Percentiles rank a stretch among this genome's conserved stretches.
Evolutionary conservation across 805 yeast species (phyloP).

Genomic region (Suhomyces canberraensis): DNA sequence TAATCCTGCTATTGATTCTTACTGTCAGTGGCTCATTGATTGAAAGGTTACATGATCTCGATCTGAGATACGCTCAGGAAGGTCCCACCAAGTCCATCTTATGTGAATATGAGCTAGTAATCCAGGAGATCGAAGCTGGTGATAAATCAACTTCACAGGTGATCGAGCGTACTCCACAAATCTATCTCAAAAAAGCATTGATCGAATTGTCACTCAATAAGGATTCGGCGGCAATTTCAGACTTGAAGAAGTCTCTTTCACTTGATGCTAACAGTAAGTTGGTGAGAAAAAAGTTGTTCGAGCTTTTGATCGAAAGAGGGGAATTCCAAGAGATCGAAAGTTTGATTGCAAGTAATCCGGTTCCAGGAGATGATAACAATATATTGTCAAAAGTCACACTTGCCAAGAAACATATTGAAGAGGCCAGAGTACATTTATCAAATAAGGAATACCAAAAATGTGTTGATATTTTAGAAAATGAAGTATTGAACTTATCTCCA

Average conservation of each 20-base stretch:
- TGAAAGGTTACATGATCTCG: slow-evolving; percentile 6
- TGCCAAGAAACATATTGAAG: slow-evolving; percentile 12
- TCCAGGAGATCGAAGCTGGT: slow-evolving; percentile 12
- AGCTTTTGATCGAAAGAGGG: slow-evolving; percentile 53
- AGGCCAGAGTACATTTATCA: slow-evolving; percentile 11
- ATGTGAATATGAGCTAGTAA: slow-evolving; percentile 20
- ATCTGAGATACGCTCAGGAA: slow-evolving; percentile 18
- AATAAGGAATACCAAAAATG: slow-evolving; percentile 21
- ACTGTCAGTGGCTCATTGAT: slow-evolving; percentile 2
- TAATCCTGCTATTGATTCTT: slow-evolving; percentile 1
- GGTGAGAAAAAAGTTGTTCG: slow-evolving; percentile 49
- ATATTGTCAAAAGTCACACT: not conserved
- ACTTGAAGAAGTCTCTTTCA: slow-evolving; percentile 47
- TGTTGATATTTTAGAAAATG: slow-evolving; percentile 23
- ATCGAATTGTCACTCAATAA: slow-evolving; percentile 57
- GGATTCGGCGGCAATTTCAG: slow-evolving; percentile 50
- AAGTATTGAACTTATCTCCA: slow-evolving; percentile 39
- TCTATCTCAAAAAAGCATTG: slow-evolving; percentile 59
- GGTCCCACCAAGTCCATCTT: slow-evolving; percentile 32
- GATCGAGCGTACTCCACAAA: slow-evolving; percentile 26
- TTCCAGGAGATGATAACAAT: slow-evolving; percentile 7
- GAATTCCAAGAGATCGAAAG: slow-evolving; percentile 32
- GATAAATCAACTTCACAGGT: slow-evolving; percentile 1
- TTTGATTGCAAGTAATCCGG: slow-evolving; percentile 5
- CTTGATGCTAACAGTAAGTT: slow-evolving; percentile 39